Evolutionary conservation across 75 land plant species (phyloP), one percentile per base, ranked within the genome.

Genomic region (Cryptomeria japonica): DNA sequence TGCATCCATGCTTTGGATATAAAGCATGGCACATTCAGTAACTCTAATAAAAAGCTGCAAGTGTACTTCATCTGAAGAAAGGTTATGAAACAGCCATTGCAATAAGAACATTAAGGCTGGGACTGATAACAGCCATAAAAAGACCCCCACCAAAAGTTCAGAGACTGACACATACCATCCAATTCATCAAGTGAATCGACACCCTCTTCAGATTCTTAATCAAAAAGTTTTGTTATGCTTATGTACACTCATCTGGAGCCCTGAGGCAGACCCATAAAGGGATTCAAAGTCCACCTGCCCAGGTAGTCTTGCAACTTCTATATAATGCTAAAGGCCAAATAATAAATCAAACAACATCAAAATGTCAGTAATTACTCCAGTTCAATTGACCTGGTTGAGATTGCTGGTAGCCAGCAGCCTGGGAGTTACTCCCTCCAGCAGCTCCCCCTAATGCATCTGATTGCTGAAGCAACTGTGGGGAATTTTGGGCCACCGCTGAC

Each of bases 391-490:
- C 86, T 86, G 91, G 94, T 86, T 96, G 99, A 10, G 96, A 90
- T 77, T 95, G 97, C 91, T 94, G 97, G 88, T 95, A 96, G 32
- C 90, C 93, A 86, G 92, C 93, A 28, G 86, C 89, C 39, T 92
- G 92, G 5, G 94, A 90, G 9, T 90, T 92, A 58, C 72, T 93
- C 91, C 93, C 96, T 44, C 94, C 96, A 87, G 87, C 91, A 79
- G 94, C 93, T 42, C 92, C 92, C 38, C 93, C 92, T 86, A 96
- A 86, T 16, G 96, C 87, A 86, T 97, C 96, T n/a, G 97, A 91
- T 83, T 96, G 99, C 84, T 97, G 97, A 39, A 96, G 91, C 87
- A 96, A 87, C 31, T 96, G 97, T 80, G 96, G 99, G 14, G 92
- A 89, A 31, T 90, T 87, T 37, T 92, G 92, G 34, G 94, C 91